phyloP scores from a whole-genome alignment of 2,329 filamentous ascomycete species.

The Elsinoe perseae region DNA sequence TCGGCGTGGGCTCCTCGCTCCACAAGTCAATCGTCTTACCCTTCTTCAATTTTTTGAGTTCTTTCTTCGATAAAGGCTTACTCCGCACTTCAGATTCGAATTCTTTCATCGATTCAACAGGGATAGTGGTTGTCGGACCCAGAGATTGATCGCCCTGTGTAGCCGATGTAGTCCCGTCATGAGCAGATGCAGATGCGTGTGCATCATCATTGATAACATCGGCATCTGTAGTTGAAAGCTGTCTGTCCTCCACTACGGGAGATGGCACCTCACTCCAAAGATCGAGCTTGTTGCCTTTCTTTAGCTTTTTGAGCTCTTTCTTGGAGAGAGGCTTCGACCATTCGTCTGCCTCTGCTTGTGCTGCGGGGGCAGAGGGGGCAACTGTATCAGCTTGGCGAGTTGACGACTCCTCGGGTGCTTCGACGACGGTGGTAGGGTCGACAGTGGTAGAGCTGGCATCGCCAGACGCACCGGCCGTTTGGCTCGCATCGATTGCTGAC shows the following conservation, averaged over 20 bases:
- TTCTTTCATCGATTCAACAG: not conserved
- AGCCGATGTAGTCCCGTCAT: not conserved
- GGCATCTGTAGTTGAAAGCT: not conserved
- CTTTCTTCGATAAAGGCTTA: slow-evolving; percentile 16
- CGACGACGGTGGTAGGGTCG: not conserved
- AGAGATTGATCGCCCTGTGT: not conserved
- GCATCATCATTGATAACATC: not conserved
- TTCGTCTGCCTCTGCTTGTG: not conserved
- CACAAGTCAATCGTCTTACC: not conserved
- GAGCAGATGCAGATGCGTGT: not conserved
- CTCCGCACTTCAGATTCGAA: not conserved
- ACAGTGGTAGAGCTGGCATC: not conserved
- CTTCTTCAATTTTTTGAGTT: slow-evolving; percentile 17
- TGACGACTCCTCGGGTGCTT: not conserved
- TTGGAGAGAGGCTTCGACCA: slow-evolving; percentile 12
- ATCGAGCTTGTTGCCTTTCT: not conserved
- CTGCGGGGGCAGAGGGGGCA: not conserved
- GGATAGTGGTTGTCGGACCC: not conserved
- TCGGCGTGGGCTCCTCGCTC: not conserved
- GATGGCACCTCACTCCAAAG: slow-evolving; percentile 1
- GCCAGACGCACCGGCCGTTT: not conserved
- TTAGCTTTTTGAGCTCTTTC: slow-evolving; percentile 17
- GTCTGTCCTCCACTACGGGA: not conserved
- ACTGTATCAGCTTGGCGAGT: not conserved
- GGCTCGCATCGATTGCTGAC: not conserved